Percentiles rank a stretch among this genome's conserved stretches.
phyloP scores from a whole-genome alignment of 768 basidiomycete genomes.

The Hydnomerulius pinastri region DNA sequence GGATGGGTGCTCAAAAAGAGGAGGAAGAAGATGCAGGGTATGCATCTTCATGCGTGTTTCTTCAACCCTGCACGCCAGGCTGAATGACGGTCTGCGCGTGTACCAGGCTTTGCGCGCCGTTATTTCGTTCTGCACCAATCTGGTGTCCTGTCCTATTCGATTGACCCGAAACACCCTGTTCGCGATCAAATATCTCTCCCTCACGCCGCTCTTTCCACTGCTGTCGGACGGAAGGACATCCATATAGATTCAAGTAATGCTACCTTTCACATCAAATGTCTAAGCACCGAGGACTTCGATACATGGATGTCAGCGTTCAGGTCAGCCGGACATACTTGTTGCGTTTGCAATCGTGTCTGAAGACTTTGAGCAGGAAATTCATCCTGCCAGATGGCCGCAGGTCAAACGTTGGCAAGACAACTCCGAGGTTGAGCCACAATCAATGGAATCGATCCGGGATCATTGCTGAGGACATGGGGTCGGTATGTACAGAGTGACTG shows the following conservation, averaged over 20 bases:
- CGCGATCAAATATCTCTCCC: constrained; percentile 70
- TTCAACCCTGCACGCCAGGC: not conserved
- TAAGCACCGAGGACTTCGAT: constrained; percentile 69
- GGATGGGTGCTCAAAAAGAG: constrained; percentile 90
- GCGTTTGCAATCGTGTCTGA: constrained; percentile 15
- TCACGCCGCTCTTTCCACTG: constrained; percentile 77
- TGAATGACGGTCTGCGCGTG: not conserved
- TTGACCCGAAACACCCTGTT: constrained; percentile 68
- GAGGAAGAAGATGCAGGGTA: constrained; percentile 87
- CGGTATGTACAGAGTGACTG: constrained; percentile 41
- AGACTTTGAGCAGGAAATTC: constrained; percentile 53
- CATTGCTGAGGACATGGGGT: constrained; percentile 67
- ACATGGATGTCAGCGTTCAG: constrained; percentile 76
- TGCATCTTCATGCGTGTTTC: constrained; percentile 8
- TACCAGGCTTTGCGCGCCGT: constrained; percentile 84
- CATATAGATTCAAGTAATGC: constrained; percentile 76
- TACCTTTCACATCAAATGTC: constrained; percentile 82
- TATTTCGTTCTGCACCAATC: constrained; percentile 73
- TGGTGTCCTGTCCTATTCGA: constrained; percentile 73
- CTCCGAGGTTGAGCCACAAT: constrained; percentile 45
- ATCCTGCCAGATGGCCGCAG: constrained; percentile 42
- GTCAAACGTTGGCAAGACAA: constrained; percentile 36
- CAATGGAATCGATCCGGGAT: constrained; percentile 49
- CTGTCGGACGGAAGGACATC: constrained; percentile 73
- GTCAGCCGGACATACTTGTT: constrained; percentile 36